phyloP scores from a whole-genome alignment of 441 rosid genomes.

The Macaranga tanarius region DNA sequence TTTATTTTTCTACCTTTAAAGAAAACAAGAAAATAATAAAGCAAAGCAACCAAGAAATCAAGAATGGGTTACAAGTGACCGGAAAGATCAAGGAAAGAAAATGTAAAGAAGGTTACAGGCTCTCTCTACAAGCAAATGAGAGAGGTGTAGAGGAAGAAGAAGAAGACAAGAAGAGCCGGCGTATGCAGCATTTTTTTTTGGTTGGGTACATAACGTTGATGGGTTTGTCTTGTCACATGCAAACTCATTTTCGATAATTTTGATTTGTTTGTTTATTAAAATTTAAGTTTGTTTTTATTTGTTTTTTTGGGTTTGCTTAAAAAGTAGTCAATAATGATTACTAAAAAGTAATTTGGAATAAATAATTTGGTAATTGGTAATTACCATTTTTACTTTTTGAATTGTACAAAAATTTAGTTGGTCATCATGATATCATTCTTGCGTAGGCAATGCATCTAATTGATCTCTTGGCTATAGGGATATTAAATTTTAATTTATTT shows the following conservation, averaged over 20 bases:
- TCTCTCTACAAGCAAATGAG: background rate
- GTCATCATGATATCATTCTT: slow-evolving; percentile 15
- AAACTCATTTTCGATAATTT: background rate
- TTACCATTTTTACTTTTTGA: background rate
- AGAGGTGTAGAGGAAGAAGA: background rate
- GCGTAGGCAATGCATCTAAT: too few species aligned
- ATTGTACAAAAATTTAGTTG: background rate
- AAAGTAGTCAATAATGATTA: background rate
- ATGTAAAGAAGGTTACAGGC: background rate
- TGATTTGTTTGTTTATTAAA: background rate
- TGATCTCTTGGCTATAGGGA: too few species aligned
- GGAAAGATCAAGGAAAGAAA: slow-evolving; percentile 5
- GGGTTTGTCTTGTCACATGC: slow-evolving; percentile 23
- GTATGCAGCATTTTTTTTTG: slow-evolving; percentile 5
- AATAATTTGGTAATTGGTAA: background rate
- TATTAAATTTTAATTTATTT: too few species aligned
- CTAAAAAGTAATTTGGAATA: background rate
- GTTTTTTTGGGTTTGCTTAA: background rate
- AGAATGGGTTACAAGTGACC: background rate
- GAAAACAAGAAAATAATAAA: background rate
- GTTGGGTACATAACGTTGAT: background rate
- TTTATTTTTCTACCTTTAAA: background rate
- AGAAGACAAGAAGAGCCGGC: slow-evolving; percentile 26
- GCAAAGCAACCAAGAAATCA: slow-evolving; percentile 3
- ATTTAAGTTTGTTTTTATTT: too few species aligned